A percentile compares a stretch with the other conserved stretches of the same genome.
These are phyloP conservation scores for Colletotrichum ledebouriae DNA, from an alignment of 2,329 filamentous ascomycete species.

Conservation along the genomic window DNA sequence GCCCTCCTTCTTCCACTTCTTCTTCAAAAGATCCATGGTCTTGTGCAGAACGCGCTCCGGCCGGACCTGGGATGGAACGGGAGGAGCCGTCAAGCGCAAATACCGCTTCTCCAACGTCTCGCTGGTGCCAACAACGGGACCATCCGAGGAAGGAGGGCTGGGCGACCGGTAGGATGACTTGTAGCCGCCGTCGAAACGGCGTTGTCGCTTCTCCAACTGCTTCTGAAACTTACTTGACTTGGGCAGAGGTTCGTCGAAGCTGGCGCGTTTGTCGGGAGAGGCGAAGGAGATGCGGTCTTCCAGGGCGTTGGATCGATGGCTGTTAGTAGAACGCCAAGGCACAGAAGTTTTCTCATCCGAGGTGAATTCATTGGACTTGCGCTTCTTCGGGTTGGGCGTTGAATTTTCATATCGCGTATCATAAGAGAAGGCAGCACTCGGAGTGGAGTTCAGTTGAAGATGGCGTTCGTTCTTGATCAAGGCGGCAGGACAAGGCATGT, in stretches of 20 bases:
- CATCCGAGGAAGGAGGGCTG: slow-evolving; percentile 68
- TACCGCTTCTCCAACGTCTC: slow-evolving; percentile 92
- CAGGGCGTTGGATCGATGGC: slow-evolving; percentile 60
- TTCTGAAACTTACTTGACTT: slow-evolving; percentile 89
- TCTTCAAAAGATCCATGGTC: slow-evolving; percentile 89
- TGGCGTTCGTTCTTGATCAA: slow-evolving; percentile 81
- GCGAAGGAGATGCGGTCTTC: slow-evolving; percentile 82
- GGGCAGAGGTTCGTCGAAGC: slow-evolving; percentile 57
- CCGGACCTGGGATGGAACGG: slow-evolving; percentile 89
- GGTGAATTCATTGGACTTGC: slow-evolving; percentile 80
- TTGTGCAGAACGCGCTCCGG: slow-evolving; percentile 84
- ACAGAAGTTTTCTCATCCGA: slow-evolving; percentile 67
- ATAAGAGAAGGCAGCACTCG: slow-evolving; percentile 46
- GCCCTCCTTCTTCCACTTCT: slow-evolving; percentile 92
- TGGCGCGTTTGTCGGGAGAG: slow-evolving; percentile 61
- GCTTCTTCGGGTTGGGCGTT: slow-evolving; percentile 74
- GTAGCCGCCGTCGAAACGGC: slow-evolving; percentile 82
- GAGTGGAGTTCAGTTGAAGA: slow-evolving; percentile 58
- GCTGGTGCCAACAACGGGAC: slow-evolving; percentile 88
- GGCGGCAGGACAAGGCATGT: slow-evolving; percentile 85
- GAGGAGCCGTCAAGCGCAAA: slow-evolving; percentile 90
- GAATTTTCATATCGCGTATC: slow-evolving; percentile 44
- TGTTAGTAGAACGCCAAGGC: slow-evolving; percentile 83
- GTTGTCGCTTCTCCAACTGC: slow-evolving; percentile 88
- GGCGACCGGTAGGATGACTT: slow-evolving; percentile 68